Conservation (phyloP, 78 protist species). For the Dictyostelium intermedium region DNA sequence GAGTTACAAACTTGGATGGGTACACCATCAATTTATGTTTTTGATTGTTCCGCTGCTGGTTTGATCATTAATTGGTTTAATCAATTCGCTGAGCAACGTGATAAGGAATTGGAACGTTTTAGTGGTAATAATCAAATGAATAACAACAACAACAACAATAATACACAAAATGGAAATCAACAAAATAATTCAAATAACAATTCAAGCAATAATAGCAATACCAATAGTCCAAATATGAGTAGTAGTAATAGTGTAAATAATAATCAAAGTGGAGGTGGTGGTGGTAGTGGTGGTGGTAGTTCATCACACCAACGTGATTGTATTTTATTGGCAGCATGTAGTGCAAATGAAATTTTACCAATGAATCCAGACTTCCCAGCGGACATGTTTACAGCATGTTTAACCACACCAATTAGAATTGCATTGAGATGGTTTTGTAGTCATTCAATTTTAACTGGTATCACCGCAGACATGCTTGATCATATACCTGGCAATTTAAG, state of each 20-base stretch:
- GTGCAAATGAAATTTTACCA: conserved; percentile 92
- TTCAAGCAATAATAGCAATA: neutral
- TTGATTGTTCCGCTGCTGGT: conserved; percentile 98
- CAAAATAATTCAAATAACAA: neutral
- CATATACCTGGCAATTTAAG: conserved; percentile 84
- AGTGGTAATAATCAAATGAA: neutral
- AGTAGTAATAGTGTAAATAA: conserved; percentile 6
- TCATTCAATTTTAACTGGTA: conserved; percentile 64
- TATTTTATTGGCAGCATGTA: conserved; percentile 96
- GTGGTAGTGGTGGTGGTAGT: too few relatives aligned
- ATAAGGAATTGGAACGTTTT: conserved; percentile 70
- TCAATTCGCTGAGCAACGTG: conserved; percentile 85
- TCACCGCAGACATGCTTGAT: conserved; percentile 83
- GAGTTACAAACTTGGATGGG: conserved; percentile 96
- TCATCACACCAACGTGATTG: conserved; percentile 77
- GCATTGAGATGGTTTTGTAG: conserved; percentile 92
- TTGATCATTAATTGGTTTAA: conserved; percentile 86
- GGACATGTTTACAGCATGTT: conserved; percentile 98
- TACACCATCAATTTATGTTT: conserved; percentile 91
- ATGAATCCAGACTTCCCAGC: conserved; percentile 96
- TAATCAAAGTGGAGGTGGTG: conserved; percentile 26
- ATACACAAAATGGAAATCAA: neutral
- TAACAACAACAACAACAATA: neutral
- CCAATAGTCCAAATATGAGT: neutral
- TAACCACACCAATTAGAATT: conserved; percentile 97